Base-by-base conservation (phyloP, 2,329 filamentous ascomycete genomes). In the Aschersonia sp. region DNA sequence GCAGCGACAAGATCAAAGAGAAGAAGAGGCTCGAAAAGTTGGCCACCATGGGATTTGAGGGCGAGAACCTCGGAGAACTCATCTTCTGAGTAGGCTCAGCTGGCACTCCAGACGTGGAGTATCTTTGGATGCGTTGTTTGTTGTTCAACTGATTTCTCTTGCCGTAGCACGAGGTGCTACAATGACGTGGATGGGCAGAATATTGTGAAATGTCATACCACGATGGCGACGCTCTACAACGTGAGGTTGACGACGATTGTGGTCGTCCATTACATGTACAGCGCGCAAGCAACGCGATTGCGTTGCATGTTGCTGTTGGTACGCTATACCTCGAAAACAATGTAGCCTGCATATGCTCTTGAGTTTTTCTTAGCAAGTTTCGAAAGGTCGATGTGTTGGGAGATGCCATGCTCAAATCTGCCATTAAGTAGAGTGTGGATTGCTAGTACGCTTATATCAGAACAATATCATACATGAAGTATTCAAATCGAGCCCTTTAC, bases 31-130 rank as follows among this genome's bases (percentile, higher is more conserved):
- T 83, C 52, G 79, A 75, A 69, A 85, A 85, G 67, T 69, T 94
- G 50, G 77, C 81, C 14, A 79, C 77, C 41, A 72, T 92, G 44
- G 90, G 90, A 1, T 96, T 96, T 58, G 89, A 95, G 66, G 85
- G 85, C 31, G 88, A 95, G 68, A 85, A 83, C 54, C 71, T 80
- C 50, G 86, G 83, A 12, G 87, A 92, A 62, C 74, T 84, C 40
- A 74, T 83, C 30, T 64, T 90, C 35, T 87, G 40, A 45, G 40
- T 32, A 12, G 42, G 33, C 33, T 30, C 11, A 7, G 4, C 14
- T 7, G 14, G 6, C 11, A n/a, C 10, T 4, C 7, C 7, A 14
- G n/a, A 42, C 11, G 7, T 11, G n/a, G 40, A n/a, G 14, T 7
- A 42, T 42, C 14, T 31, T 31, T 22, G 8, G 11, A 6, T 43